Conservation (phyloP, 768 basidiomycete species). For the Dioszegia hungarica region DNA sequence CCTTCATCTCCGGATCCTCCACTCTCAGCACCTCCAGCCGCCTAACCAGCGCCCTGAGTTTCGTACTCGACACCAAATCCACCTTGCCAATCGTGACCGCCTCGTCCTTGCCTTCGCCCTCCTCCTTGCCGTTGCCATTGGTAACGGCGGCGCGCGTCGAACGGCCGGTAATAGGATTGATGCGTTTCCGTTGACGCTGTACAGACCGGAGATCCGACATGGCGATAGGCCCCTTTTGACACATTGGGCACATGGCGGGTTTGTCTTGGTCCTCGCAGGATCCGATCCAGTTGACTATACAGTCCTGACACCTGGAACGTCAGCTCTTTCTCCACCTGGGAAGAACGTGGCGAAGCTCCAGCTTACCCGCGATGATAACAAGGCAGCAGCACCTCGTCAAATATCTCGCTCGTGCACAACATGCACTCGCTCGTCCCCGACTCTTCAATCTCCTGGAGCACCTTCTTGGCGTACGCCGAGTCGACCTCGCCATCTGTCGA, state of each 20-base stretch:
- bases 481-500: conserved; percentile 22
- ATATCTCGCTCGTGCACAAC: conserved; percentile 52
- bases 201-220: conserved; percentile 41
- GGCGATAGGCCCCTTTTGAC: conserved; percentile 49
- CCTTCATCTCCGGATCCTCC: conserved; percentile 63
- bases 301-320: conserved; percentile 72
- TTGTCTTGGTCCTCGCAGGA: conserved; percentile 66
- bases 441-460: conserved; percentile 54
- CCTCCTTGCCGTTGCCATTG: conserved; percentile 18
- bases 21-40: conserved; percentile 60
- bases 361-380: conserved; percentile 42
- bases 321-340: not conserved
- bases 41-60: conserved; percentile 73
- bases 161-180: conserved; percentile 32
- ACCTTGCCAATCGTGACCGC: conserved; percentile 64
- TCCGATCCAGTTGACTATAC: conserved; percentile 69
- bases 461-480: conserved; percentile 47
- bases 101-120: conserved; percentile 12
- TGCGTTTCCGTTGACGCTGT: conserved; percentile 27
- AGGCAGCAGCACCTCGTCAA: conserved; percentile 56
- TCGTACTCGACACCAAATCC: conserved; percentile 84
- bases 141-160: not conserved
- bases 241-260: conserved; percentile 72
- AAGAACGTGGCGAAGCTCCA: conserved; percentile 61
- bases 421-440: conserved; percentile 42